Percentiles rank a stretch among this genome's conserved stretches.
Conservation (phyloP, 23 red algal genomes). For the Gracilaria caudata region DNA sequence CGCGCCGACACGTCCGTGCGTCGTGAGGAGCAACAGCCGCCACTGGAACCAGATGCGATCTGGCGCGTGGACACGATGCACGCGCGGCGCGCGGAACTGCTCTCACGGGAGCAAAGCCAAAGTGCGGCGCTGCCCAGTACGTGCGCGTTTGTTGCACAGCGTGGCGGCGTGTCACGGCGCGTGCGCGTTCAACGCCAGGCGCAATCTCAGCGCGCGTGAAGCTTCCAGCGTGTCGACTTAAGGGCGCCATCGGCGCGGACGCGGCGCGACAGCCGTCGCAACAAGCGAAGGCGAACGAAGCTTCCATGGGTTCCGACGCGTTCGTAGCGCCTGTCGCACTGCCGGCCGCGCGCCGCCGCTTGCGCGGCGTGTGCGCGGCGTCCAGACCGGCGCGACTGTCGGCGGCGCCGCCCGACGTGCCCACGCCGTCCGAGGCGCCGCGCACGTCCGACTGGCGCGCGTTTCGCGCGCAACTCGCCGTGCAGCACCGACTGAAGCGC, state of each 20-base stretch:
- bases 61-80: not conserved
- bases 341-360: not conserved
- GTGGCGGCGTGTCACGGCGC: not conserved
- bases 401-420: conserved; percentile 14
- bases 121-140: not conserved
- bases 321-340: not conserved
- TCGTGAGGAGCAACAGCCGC: too few species aligned
- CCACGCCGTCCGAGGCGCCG: conserved; percentile 3
- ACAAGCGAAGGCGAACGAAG: not conserved
- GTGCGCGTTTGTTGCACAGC: not conserved
- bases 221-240: conserved; percentile 10
- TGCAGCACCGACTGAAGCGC: conserved; percentile 3
- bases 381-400: not conserved
- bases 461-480: conserved; percentile 44
- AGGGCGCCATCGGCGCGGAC: not conserved
- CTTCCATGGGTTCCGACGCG: not conserved
- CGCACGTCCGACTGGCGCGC: conserved; percentile 48
- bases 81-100: not conserved
- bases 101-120: too few species aligned
- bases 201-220: not conserved
- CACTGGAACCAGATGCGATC: too few species aligned
- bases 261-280: not conserved
- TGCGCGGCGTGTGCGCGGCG: not conserved
- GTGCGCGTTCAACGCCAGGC: not conserved
- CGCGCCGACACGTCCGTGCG: too few species aligned